These are phyloP conservation scores for Malassezia globosa DNA, from an alignment of 1,284 basidiomycete genomes.

Conservation along the genomic window DNA sequence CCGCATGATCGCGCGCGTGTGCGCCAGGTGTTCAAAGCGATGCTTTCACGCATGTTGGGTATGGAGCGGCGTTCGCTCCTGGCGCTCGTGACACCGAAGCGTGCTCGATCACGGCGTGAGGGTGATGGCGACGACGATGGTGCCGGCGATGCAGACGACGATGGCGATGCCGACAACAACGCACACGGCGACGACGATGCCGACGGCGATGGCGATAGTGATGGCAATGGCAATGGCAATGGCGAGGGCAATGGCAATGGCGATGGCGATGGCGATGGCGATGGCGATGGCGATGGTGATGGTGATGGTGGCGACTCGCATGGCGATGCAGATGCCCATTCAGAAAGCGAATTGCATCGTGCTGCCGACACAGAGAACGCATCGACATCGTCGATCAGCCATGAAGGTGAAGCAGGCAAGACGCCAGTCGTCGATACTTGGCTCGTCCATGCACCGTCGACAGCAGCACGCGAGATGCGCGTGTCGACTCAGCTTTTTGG, in stretches of 20 bases:
- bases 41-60: slow-evolving; percentile 73
- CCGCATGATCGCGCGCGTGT: slow-evolving; percentile 67
- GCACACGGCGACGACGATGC: slow-evolving; percentile 47
- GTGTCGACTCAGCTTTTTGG: slow-evolving; percentile 62
- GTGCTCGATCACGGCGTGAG: no score
- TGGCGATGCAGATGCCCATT: slow-evolving; percentile 22
- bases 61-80: slow-evolving; percentile 55
- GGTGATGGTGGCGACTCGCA: slow-evolving; percentile 8
- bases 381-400: slow-evolving; percentile 18
- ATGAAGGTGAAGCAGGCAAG: slow-evolving; percentile 13
- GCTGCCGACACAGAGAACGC: slow-evolving; percentile 28
- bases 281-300: no score
- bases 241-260: not conserved
- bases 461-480: slow-evolving; percentile 19
- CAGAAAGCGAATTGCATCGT: no score
- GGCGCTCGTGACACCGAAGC: slow-evolving; percentile 29
- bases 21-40: slow-evolving; percentile 71
- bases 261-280: not conserved
- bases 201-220: not conserved
- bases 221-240: not conserved
- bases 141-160: slow-evolving; percentile 22
- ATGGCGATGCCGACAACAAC: slow-evolving; percentile 23
- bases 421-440: slow-evolving; percentile 48
- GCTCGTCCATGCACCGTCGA: slow-evolving; percentile 44
- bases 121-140: slow-evolving; percentile 15